These are phyloP conservation scores for Solanum corneliomulleri DNA, from an alignment of 257 asterid genomes.

Conservation along the genomic window DNA sequence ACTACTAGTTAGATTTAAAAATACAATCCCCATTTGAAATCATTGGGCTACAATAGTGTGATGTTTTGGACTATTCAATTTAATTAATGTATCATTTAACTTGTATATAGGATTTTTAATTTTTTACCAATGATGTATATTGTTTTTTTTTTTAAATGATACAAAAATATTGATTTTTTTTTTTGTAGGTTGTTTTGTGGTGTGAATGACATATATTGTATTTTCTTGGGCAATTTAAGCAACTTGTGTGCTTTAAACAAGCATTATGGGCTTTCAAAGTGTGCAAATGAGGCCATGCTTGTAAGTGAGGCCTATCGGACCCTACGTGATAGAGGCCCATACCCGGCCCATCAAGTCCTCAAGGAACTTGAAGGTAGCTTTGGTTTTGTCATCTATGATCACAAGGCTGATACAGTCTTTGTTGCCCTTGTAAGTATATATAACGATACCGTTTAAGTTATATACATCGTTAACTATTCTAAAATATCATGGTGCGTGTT, in stretches of 20 bases:
- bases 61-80: too few species aligned
- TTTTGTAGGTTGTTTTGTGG: conserved; percentile 57
- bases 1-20: too few species aligned
- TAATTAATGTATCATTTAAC: too few species aligned
- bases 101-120: too few species aligned
- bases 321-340: conserved; percentile 82
- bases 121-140: neutral
- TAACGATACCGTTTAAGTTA: neutral
- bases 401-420: conserved; percentile 57
- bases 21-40: too few species aligned
- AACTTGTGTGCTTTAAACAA: conserved; percentile 58
- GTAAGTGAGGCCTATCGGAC: conserved; percentile 79
- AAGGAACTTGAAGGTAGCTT: conserved; percentile 84
- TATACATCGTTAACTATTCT: neutral
- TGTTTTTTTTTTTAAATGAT: neutral
- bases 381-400: conserved; percentile 81
- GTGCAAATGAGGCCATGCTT: conserved; percentile 55
- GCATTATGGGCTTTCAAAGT: conserved; percentile 74
- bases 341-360: conserved; percentile 90
- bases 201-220: conserved; percentile 64
- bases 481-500: neutral
- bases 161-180: neutral
- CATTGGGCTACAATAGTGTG: accelerated
- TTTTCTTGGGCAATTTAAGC: conserved; percentile 57
- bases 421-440: conserved; percentile 60